Percentiles rank a stretch among this genome's conserved stretches.
Conservation (phyloP, 306 rosid species). For the Quercus ilex region DNA sequence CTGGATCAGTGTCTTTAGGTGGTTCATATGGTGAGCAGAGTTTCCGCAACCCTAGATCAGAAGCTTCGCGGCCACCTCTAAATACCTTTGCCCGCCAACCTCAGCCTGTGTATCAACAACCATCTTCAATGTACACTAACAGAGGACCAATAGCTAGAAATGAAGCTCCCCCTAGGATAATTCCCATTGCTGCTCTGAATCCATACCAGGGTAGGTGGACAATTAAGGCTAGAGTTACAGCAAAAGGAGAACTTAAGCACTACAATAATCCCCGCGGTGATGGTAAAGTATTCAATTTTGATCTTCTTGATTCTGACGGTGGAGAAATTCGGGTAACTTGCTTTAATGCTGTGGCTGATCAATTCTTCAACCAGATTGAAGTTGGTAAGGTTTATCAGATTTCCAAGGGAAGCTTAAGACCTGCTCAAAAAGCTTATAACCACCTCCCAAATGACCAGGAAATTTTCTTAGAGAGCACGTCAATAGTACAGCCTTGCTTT, state of each 20-base stretch:
- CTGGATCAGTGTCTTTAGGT: slow-evolving; percentile 28
- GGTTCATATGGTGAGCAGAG: slow-evolving; percentile 62
- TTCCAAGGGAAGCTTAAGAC: slow-evolving; percentile 68
- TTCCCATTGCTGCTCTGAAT: slow-evolving; percentile 75
- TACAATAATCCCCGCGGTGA: slow-evolving; percentile 75
- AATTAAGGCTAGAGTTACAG: slow-evolving; percentile 86
- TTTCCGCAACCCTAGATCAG: slow-evolving; percentile 39
- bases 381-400: slow-evolving; percentile 67
- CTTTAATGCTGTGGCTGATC: slow-evolving; percentile 83
- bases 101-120: slow-evolving; percentile 59
- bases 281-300: slow-evolving; percentile 91
- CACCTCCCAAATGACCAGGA: slow-evolving; percentile 74
- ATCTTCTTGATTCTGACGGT: slow-evolving; percentile 73
- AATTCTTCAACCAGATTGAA: slow-evolving; percentile 67
- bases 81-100: slow-evolving; percentile 43
- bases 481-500: slow-evolving; percentile 57
- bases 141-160: slow-evolving; percentile 70
- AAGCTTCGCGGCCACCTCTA: slow-evolving; percentile 38
- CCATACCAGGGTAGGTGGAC: slow-evolving; percentile 79
- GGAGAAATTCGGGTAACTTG: slow-evolving; percentile 92
- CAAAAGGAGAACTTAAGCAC: slow-evolving; percentile 71
- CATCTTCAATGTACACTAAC: slow-evolving; percentile 60
- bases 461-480: slow-evolving; percentile 53
- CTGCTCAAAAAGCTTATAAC: slow-evolving; percentile 69
- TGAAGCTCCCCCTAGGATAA: slow-evolving; percentile 73